Base-by-base conservation (phyloP, 495 filamentous ascomycete species). In the Daldinia grandis region DNA sequence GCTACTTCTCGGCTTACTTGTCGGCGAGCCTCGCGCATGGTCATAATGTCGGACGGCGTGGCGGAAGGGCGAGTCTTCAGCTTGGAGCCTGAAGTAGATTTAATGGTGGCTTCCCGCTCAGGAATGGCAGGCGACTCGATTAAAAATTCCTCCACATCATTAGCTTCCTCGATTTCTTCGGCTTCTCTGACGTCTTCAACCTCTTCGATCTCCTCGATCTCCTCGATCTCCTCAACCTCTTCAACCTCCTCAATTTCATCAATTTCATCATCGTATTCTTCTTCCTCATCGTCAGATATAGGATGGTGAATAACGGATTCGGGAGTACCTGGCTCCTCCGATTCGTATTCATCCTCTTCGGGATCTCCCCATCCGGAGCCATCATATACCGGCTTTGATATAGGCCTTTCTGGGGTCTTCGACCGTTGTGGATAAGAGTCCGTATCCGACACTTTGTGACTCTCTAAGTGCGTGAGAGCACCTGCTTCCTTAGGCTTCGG, bases 271-370 rank as follows among this genome's bases (percentile, higher is more conserved):
- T 79, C 79, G 3, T 80, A 76, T 27, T 74, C 69, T 4, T 74
- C 72, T 0, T 69, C 64, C 1, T 84, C 81, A 31, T 81, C 82
- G 37, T 86, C 82, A 6, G 82, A 78, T 15, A 88, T 72, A 19
- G 92, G 87, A 69, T 92, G 92, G 62, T 93, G 91, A 68, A 98
- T 96, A 27, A 98, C 94, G n/a, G 95, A 98, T 30, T 95, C 93
- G 9, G 93, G 93, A 3, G 95, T 97, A 37, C 91, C 89, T 2
- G 92, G 91, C 57, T 92, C 89, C 49, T 87, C 82, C 27, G 58
- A 28, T 5, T 92, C 89, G 47, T 87, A 82, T 33, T 85, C 75
- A 35, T 81, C 81, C 15, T 79, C 77, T 42, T 79, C 80, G 0
- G 79, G 76, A n/a, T 81, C 85, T 33, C 84, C 82, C 81, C 86